Base-by-base conservation (phyloP, 345 rosid genomes). In the Hevea brasiliensis region DNA sequence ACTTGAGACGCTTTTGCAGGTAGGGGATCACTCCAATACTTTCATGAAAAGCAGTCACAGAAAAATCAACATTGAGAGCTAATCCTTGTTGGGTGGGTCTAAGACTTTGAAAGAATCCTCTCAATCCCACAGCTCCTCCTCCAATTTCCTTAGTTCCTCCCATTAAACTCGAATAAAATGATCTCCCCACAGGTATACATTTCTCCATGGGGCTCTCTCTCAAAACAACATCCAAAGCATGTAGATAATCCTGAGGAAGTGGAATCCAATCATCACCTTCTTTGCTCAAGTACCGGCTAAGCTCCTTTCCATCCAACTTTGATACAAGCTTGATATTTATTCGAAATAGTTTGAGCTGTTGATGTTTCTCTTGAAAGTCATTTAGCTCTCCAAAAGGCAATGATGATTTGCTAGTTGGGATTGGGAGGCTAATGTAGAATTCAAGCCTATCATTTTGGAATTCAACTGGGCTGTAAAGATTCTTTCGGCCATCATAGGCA, bases 21-120 rank as follows among this genome's bases (percentile, higher is more conserved):
- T 90, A 94, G 8, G 88, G 82, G 66, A 94, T 87, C 29, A 94
- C 97, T 21, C 97, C 97, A 41, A 92, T 92, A 77, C 98, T 90
- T 72, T 92, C 97, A 68, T 92, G 97, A 71, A 92, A 94, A 54
- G 98, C 94, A 61, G 92, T 88, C 54, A 94, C 85, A 41, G 97
- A 90, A 68, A 91, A 89, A 82, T 94, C 98, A 14, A 94, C 85
- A 73, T 94, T 94, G 57, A 94, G 97, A 50, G 97, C 90, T 59
- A 94, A 78, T 56, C 98, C 98, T 87, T 94, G 98, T 65, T 94
- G 95, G 2, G 95, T 92, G 50, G 92, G 97, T 72, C 98, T 82
- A 18, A 94, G 89, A 72, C 98, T 94, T 84, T 94, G 98, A 79
- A 94, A 92, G 81, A 92, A 94, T 0, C 98, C 98, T 85, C 95